Conservation (phyloP, 768 basidiomycete species). For the Daedaleopsis sinensis region DNA sequence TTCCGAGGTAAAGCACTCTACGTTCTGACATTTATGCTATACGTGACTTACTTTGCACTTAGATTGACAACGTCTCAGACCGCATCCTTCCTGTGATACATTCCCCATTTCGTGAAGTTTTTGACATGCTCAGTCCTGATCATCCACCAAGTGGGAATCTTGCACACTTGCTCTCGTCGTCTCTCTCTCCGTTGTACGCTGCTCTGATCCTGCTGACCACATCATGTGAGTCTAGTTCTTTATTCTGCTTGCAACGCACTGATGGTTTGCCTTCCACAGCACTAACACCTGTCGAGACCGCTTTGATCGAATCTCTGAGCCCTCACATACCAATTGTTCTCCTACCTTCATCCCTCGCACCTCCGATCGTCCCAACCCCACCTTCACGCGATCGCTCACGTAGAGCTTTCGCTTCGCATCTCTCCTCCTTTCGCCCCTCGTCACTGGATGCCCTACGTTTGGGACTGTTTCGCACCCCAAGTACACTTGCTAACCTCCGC, state of each 20-base stretch:
- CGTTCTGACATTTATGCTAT: background rate
- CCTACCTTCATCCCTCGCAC: slow-evolving; percentile 37
- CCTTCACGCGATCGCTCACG: slow-evolving; percentile 9
- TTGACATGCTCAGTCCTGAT: slow-evolving; percentile 55
- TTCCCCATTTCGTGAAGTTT: slow-evolving; percentile 54
- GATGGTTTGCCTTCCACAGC: slow-evolving; percentile 20
- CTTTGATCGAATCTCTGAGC: slow-evolving; percentile 51
- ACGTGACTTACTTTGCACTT: background rate
- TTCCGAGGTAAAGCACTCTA: slow-evolving; percentile 45
- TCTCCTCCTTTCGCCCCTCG: slow-evolving; percentile 58
- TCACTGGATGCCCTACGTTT: slow-evolving; percentile 54
- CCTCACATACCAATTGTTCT: slow-evolving; percentile 61
- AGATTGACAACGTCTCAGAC: slow-evolving; percentile 25
- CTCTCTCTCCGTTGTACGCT: slow-evolving; percentile 61
- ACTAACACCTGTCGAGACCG: slow-evolving; percentile 40
- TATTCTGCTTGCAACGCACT: background rate
- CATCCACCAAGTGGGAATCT: slow-evolving; percentile 54
- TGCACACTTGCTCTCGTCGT: slow-evolving; percentile 57
- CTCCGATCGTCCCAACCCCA: background rate
- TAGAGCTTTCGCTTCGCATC: slow-evolving; percentile 9
- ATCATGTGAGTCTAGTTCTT: slow-evolving; percentile 41
- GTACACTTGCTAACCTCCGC: slow-evolving; percentile 57
- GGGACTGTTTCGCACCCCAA: slow-evolving; percentile 68
- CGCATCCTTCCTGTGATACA: slow-evolving; percentile 50
- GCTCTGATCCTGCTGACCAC: slow-evolving; percentile 58